These are phyloP conservation scores for Agaricus subrufescens DNA, from an alignment of 768 basidiomycete species.

Conservation along the genomic window DNA sequence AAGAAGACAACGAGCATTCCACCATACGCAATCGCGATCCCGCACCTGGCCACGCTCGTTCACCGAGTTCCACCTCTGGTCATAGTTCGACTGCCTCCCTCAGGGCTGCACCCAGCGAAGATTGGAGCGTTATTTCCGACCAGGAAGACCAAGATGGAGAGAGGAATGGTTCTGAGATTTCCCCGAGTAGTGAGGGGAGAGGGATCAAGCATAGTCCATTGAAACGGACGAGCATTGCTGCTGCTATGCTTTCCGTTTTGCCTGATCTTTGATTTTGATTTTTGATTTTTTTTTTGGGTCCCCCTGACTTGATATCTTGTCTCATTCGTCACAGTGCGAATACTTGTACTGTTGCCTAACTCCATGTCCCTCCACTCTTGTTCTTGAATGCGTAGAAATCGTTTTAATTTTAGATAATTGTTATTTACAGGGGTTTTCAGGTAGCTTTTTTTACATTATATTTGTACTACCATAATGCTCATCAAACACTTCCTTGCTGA, in stretches of 20 bases:
- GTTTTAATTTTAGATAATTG: neutral
- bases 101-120: conserved; percentile 60
- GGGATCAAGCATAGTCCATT: conserved; percentile 29
- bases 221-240: conserved; percentile 61
- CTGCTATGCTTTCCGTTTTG: conserved; percentile 57
- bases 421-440: neutral
- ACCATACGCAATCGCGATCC: conserved; percentile 28
- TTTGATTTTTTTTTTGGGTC: conserved; percentile 17
- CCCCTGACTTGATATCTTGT: conserved; percentile 34
- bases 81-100: conserved; percentile 55
- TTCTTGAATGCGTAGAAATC: neutral
- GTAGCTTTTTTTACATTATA: conserved; percentile 10
- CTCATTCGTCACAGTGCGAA: conserved; percentile 19
- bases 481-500: conserved; percentile 78
- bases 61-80: conserved; percentile 37
- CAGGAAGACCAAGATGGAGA: conserved; percentile 44
- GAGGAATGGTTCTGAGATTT: conserved; percentile 49
- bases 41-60: conserved; percentile 18
- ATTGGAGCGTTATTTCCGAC: conserved; percentile 87
- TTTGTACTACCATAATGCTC: conserved; percentile 39
- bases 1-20: conserved; percentile 30
- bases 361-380: neutral
- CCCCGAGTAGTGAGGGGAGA: conserved; percentile 37
- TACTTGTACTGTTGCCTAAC: neutral
- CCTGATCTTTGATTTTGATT: conserved; percentile 43